Evolutionary conservation across 805 yeast genomes (phyloP).

Genomic region (Starmera amethionina): DNA sequence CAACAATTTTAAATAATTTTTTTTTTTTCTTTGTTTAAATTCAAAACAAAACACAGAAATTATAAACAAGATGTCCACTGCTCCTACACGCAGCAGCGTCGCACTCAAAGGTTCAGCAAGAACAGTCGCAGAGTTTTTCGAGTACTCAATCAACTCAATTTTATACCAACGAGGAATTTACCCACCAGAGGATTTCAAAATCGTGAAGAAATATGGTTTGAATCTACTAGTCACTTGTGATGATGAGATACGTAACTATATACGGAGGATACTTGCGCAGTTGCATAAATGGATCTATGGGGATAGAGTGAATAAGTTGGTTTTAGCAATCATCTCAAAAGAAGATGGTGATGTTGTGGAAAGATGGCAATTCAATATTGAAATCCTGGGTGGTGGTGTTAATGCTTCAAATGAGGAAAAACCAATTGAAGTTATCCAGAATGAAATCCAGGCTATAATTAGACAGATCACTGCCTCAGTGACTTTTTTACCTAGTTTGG

Average conservation of each 20-base stretch:
- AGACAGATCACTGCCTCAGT: constrained; percentile 86
- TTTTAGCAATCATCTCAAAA: constrained; percentile 64
- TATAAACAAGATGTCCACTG: constrained; percentile 3
- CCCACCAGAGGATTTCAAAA: constrained; percentile 75
- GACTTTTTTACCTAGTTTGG: constrained; percentile 71
- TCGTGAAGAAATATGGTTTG: constrained; percentile 72
- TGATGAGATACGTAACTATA: constrained; percentile 64
- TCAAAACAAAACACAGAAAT: neutral
- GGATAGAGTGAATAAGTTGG: constrained; percentile 56
- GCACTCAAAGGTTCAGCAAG: constrained; percentile 63
- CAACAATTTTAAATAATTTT: no score
- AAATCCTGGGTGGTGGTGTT: constrained; percentile 22
- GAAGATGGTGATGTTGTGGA: constrained; percentile 63
- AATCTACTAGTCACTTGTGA: constrained; percentile 64
- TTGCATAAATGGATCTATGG: constrained; percentile 66
- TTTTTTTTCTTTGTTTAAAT: no score
- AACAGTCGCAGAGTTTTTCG: constrained; percentile 74
- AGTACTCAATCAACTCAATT: constrained; percentile 70
- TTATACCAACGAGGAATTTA: constrained; percentile 86
- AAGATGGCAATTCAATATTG: constrained; percentile 77
- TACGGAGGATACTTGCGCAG: constrained; percentile 58
- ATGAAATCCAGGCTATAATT: constrained; percentile 75
- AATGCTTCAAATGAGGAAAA: constrained; percentile 3
- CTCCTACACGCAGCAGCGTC: constrained; percentile 36
- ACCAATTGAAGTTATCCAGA: constrained; percentile 41